A percentile compares a stretch with the other conserved stretches of the same genome.
These are phyloP conservation scores for Eutypa lata DNA, from an alignment of 2,329 filamentous ascomycete species.

Conservation along the genomic window DNA sequence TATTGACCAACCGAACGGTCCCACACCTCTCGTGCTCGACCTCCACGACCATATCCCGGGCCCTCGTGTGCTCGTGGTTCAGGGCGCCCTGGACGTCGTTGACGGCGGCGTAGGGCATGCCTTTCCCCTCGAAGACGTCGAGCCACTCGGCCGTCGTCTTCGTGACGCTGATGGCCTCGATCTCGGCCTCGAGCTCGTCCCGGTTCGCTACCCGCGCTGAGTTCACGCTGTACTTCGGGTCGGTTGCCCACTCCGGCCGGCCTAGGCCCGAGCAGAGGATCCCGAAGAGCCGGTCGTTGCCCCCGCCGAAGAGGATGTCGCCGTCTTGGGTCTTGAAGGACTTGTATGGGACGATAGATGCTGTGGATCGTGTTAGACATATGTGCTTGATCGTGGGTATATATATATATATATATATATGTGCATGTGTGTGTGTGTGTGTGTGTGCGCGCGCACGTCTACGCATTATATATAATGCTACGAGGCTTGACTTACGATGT, in stretches of 20 bases:
- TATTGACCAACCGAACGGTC: slow-evolving; percentile 85
- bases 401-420: too few species aligned
- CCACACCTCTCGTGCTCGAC: slow-evolving; percentile 82
- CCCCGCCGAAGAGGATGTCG: slow-evolving; percentile 67
- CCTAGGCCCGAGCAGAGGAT: slow-evolving; percentile 60
- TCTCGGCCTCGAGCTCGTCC: slow-evolving; percentile 71
- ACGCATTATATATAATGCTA: too few species aligned
- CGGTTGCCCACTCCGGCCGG: slow-evolving; percentile 56
- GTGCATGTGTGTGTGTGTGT: too few species aligned
- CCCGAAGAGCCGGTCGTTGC: slow-evolving; percentile 68
- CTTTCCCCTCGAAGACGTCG: slow-evolving; percentile 79
- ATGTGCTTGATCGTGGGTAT: background rate
- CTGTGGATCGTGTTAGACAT: slow-evolving; percentile 38
- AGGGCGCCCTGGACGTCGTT: slow-evolving; percentile 88
- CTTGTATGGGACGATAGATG: slow-evolving; percentile 95
- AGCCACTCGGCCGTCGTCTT: slow-evolving; percentile 90
- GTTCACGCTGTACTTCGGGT: slow-evolving; percentile 60
- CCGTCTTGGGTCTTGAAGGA: slow-evolving; percentile 74
- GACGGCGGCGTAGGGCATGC: slow-evolving; percentile 91
- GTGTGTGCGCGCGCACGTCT: too few species aligned
- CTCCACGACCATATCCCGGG: slow-evolving; percentile 86
- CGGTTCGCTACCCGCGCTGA: slow-evolving; percentile 66
- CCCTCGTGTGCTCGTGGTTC: slow-evolving; percentile 78
- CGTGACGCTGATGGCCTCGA: slow-evolving; percentile 70
- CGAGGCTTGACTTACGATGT: slow-evolving; percentile 62